A percentile compares a stretch with the other conserved stretches of the same genome.
Evolutionary conservation across 164 flowering plant species (phyloP).

Genomic region (Vitis rupestris): DNA sequence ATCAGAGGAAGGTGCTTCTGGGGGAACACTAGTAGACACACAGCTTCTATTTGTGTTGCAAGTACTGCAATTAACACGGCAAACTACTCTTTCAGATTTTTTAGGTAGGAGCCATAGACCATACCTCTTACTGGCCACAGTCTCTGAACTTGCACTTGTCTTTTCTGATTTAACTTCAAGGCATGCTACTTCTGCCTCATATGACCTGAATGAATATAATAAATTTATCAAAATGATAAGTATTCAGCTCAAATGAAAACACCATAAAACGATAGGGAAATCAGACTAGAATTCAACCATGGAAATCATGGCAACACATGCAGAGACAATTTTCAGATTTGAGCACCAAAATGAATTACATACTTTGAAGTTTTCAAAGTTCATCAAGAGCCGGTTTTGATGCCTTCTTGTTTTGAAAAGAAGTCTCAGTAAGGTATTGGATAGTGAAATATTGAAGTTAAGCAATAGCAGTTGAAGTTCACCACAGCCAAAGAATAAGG

Average conservation of each 20-base stretch:
- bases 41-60: constrained; percentile 31
- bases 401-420: no score
- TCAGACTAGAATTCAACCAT: background rate
- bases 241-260: constrained; percentile 1
- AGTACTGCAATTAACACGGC: constrained; percentile 58
- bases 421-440: no score
- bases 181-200: constrained; percentile 80
- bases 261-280: background rate
- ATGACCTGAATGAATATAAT: constrained; percentile 48
- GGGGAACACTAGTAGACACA: constrained; percentile 15
- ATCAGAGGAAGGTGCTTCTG: constrained; percentile 11
- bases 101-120: constrained; percentile 19
- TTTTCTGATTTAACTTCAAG: constrained; percentile 53
- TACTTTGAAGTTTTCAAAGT: no score
- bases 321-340: background rate
- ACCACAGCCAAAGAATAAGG: no score
- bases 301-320: background rate
- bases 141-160: constrained; percentile 19
- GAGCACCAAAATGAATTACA: no score
- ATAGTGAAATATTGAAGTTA: no score
- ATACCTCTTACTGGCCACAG: constrained; percentile 10
- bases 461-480: no score
- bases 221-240: background rate
- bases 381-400: no score
- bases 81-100: constrained; percentile 45